phyloP scores from a whole-genome alignment of 768 basidiomycete genomes.

The Ramaria sp. region DNA sequence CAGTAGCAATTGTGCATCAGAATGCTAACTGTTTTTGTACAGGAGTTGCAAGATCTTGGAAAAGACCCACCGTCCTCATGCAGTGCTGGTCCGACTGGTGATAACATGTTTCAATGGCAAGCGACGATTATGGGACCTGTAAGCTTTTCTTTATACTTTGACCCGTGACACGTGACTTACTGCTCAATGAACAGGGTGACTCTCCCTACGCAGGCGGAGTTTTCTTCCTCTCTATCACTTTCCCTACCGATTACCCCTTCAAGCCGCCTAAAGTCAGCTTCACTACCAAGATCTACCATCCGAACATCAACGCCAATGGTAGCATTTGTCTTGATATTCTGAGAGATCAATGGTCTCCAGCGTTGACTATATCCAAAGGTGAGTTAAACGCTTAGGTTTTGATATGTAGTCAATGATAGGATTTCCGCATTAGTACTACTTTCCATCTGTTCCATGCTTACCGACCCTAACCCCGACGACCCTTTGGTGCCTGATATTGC shows the following conservation, averaged over 20 bases:
- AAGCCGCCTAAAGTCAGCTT: constrained; percentile 99
- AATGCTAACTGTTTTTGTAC: constrained; percentile 8
- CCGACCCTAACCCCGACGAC: constrained; percentile 98
- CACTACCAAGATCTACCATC: constrained; percentile 99
- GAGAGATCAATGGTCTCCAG: constrained; percentile 98
- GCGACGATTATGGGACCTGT: constrained; percentile 99
- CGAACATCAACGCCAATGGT: constrained; percentile 99
- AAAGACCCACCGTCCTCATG: constrained; percentile 99
- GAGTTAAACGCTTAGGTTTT: constrained; percentile 12
- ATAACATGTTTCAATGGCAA: constrained; percentile 99
- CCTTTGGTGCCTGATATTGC: constrained; percentile 98
- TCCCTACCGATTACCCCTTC: constrained; percentile 98
- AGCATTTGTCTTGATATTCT: constrained; percentile 98
- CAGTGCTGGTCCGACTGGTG: constrained; percentile 95
- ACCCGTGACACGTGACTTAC: constrained; percentile 1
- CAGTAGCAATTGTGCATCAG: background rate
- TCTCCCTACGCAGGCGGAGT: constrained; percentile 98
- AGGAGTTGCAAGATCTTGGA: constrained; percentile 99
- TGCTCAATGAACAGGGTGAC: constrained; percentile 53
- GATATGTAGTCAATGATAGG: background rate
- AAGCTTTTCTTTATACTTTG: constrained; percentile 24
- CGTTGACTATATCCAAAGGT: constrained; percentile 99
- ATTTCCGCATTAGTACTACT: constrained; percentile 55
- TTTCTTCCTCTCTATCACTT: constrained; percentile 92
- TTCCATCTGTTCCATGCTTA: constrained; percentile 98